Base-by-base conservation (phyloP, 768 basidiomycete genomes). In the Lactarius hatsudake region DNA sequence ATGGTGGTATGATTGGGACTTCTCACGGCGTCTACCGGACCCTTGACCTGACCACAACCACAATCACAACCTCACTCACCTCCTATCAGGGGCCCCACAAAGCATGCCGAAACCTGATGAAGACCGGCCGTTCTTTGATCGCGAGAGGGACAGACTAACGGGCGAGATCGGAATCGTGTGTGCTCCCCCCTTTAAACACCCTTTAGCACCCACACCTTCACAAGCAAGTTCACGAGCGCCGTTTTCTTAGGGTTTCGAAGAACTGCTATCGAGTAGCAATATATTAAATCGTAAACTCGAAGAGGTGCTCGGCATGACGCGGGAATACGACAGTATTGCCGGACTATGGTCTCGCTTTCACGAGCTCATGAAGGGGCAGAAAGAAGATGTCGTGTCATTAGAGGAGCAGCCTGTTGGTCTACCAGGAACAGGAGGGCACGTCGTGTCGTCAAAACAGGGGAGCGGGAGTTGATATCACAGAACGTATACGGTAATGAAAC, bases 221-320 rank as follows among this genome's bases (percentile, higher is more conserved):
- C 18, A 30, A 55, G 28, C 3, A 64, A 38, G 51, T 28, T 53
- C 26, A 53, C 51, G 26, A 15, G 23, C 51, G 51, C 51, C 51
- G 6, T 13, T n/a, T 6, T 5, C 36, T 10, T 72, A 91, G 94
- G 91, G 88, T 23, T 96, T 96, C 73, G 95, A 96, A 73, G 91
- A 94, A 68, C 76, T 96, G 4, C 79, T 98, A 20, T 89, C 89
- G 5, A 87, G 91, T 10, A 88, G 90, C 66, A 98, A 98, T 73
- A 85, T 84, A 32, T 79, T 95, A 26, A 96, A 96, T 75, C 86
- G 94, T 69, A 95, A 94, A 74, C 83, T 96, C 20, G 95, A 98
- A 76, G 94, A 97, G 74, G 93, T 95, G 2, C 79, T 90, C 30
- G 92, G 92, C 12, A 96, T 96, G 86, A 94, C 95, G 6, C 88